Evolutionary conservation across 805 yeast species (phyloP).

Genomic region (Huiozyma naganishii): DNA sequence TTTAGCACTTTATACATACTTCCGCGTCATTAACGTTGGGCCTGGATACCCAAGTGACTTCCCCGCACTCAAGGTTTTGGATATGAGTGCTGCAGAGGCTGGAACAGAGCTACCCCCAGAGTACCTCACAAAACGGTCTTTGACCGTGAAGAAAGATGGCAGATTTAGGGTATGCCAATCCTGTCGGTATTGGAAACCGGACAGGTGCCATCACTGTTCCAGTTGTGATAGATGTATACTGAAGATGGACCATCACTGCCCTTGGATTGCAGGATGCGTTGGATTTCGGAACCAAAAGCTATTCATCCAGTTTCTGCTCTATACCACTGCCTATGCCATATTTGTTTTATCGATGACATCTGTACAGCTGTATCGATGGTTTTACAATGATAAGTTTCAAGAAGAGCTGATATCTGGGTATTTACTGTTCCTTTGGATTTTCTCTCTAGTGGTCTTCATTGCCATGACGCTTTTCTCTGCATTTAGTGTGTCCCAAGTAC

Average conservation of each 20-base stretch:
- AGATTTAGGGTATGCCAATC: slow-evolving; percentile 58
- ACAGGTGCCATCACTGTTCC: slow-evolving; percentile 78
- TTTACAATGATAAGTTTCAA: slow-evolving; percentile 31
- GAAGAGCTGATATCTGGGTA: slow-evolving; percentile 42
- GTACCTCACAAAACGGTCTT: slow-evolving; percentile 30
- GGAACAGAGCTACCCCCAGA: slow-evolving; percentile 34
- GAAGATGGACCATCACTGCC: slow-evolving; percentile 90
- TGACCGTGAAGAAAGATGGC: slow-evolving; percentile 46
- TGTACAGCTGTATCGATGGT: slow-evolving; percentile 38
- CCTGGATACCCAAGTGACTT: slow-evolving; percentile 60
- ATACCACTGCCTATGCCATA: slow-evolving; percentile 39
- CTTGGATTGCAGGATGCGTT: slow-evolving; percentile 87
- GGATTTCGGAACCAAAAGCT: slow-evolving; percentile 74
- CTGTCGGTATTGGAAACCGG: slow-evolving; percentile 73
- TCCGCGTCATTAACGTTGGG: slow-evolving; percentile 40
- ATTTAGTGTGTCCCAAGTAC: slow-evolving; percentile 48
- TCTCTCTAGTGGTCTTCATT: slow-evolving; percentile 42
- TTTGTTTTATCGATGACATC: slow-evolving; percentile 34
- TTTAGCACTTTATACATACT: slow-evolving; percentile 38
- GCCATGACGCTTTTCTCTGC: slow-evolving; percentile 48
- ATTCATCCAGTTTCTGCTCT: slow-evolving; percentile 62
- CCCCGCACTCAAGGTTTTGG: slow-evolving; percentile 30
- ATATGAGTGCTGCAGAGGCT: slow-evolving; percentile 20
- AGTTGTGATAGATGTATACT: slow-evolving; percentile 58
- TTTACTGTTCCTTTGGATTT: slow-evolving; percentile 47